Conservation (phyloP, 176 grass and related monocot species). For the Ampelocalamus luodianensis region DNA sequence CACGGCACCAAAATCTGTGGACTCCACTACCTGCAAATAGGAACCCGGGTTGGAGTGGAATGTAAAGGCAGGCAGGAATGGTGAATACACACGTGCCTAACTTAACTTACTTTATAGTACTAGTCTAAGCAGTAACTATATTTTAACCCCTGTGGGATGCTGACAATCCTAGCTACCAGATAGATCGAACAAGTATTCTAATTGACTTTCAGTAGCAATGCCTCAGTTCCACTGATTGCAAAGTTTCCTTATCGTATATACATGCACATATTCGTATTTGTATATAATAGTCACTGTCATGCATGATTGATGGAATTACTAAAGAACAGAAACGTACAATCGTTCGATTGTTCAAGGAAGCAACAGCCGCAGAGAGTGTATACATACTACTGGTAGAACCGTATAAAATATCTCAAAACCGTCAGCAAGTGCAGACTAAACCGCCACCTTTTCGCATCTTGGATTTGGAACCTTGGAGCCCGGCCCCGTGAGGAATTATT, state of each 20-base stretch:
- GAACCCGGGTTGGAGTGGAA: not conserved
- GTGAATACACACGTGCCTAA: not conserved
- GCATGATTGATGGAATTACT: not conserved
- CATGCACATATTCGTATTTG: too few species aligned
- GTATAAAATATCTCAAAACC: not conserved
- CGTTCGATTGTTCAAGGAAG: not conserved
- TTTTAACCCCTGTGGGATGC: not conserved
- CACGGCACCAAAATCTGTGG: not conserved
- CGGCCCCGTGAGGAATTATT: not conserved
- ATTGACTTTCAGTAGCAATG: too few species aligned
- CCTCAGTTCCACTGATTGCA: too few species aligned
- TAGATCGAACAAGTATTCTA: too few species aligned
- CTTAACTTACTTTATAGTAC: too few species aligned
- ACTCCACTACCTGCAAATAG: not conserved
- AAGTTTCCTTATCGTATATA: too few species aligned
- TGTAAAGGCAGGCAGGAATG: too few species aligned
- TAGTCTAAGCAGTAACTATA: not conserved
- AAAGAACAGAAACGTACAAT: not conserved
- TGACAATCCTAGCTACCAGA: too few species aligned
- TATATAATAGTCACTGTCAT: not conserved
- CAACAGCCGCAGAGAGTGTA: not conserved
- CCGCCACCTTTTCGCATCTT: not conserved
- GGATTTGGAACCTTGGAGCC: not conserved
- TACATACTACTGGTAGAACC: too few species aligned
- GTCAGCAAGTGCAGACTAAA: not conserved